Conservation (phyloP, 192 early-diverging fungal species). For the Entomortierella beljakovae region DNA sequence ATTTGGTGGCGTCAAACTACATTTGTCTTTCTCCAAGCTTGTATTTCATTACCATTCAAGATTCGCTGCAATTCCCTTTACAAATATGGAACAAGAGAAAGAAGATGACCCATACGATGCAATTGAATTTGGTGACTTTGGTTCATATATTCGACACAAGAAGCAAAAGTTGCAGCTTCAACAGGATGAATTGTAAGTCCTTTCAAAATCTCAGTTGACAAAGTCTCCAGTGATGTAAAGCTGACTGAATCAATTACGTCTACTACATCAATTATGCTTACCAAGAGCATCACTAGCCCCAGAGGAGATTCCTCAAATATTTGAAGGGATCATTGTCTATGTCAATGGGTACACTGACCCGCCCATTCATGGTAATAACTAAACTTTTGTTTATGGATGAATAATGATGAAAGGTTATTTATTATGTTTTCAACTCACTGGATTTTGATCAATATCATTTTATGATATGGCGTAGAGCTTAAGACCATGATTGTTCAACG, state of each 20-base stretch:
- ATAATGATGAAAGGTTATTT: not conserved
- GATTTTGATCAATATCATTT: not conserved
- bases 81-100: conserved; percentile 25
- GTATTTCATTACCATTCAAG: not conserved
- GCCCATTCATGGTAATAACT: conserved; percentile 36
- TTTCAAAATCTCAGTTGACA: not conserved
- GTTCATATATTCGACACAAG: conserved; percentile 63
- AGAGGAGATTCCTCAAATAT: conserved; percentile 44
- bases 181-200: conserved; percentile 53
- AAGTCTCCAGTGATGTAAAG: not conserved
- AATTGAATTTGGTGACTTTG: conserved; percentile 61
- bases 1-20: too few relatives aligned
- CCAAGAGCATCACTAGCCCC: conserved; percentile 25
- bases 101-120: conserved; percentile 58
- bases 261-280: not conserved
- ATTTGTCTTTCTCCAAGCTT: not conserved
- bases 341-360: conserved; percentile 81
- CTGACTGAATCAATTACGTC: not conserved
- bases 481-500: conserved; percentile 64
- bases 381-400: not conserved
- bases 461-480: conserved; percentile 11
- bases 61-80: not conserved
- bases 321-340: conserved; percentile 62
- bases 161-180: conserved; percentile 61
- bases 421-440: not conserved